Evolutionary conservation across 2,329 filamentous ascomycete genomes (phyloP).

Genomic region (Trichoderma harzianum): DNA sequence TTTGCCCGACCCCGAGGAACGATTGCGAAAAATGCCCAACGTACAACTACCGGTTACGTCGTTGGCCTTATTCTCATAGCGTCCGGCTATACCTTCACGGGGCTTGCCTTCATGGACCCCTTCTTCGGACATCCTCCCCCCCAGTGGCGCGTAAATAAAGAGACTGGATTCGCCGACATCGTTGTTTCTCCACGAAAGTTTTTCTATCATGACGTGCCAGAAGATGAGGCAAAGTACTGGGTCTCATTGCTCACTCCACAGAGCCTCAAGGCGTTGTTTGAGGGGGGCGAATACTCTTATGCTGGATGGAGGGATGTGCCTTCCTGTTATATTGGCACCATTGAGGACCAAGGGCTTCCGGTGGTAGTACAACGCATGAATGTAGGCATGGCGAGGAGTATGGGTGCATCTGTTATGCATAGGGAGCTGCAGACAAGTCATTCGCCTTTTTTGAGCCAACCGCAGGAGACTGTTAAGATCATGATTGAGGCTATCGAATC

Average conservation of each 20-base stretch:
- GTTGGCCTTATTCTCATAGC: conserved; percentile 3
- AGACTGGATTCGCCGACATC: neutral
- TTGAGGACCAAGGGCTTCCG: neutral
- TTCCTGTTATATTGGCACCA: neutral
- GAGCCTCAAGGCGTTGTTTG: neutral
- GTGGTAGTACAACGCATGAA: neutral
- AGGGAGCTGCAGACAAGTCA: conserved; percentile 3
- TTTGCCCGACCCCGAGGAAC: neutral
- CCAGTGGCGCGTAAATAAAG: neutral
- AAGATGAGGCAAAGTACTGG: neutral
- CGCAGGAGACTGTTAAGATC: neutral
- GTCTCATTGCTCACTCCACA: neutral
- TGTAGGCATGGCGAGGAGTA: conserved; percentile 1
- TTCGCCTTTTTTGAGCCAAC: neutral
- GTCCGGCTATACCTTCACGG: neutral
- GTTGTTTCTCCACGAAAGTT: neutral
- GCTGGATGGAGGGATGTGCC: conserved; percentile 7
- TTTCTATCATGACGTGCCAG: neutral
- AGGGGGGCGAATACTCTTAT: neutral
- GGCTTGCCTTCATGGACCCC: neutral
- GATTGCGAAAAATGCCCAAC: neutral
- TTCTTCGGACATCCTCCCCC: neutral
- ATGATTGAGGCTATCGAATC: neutral
- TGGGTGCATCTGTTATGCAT: neutral
- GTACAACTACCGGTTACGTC: neutral